Conservation (phyloP, 192 early-diverging fungal genomes). For the Funneliformis mosseae region DNA sequence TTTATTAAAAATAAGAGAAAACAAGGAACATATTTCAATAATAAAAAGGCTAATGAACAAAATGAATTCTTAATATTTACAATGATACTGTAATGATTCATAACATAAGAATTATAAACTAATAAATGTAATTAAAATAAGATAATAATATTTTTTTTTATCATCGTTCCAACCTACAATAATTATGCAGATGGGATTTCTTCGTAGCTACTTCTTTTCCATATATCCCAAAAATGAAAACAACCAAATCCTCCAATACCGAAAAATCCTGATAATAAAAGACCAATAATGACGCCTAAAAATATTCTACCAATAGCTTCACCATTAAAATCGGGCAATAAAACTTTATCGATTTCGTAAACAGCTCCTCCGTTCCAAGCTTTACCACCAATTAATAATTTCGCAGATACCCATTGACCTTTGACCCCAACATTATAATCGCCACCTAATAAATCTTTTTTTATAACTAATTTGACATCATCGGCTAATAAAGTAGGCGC, state of each 20-base stretch:
- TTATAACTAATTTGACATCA: slow-evolving; percentile 13
- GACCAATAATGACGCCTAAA: not conserved
- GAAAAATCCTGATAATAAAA: not conserved
- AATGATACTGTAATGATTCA: too few species aligned
- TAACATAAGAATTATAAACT: too few species aligned
- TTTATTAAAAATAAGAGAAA: too few species aligned
- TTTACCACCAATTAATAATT: not conserved
- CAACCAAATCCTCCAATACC: not conserved
- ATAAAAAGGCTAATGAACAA: too few species aligned
- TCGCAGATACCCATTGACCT: slow-evolving; percentile 13
- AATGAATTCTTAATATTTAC: too few species aligned
- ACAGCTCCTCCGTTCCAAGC: slow-evolving; percentile 25
- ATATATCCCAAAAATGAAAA: not conserved
- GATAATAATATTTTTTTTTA: too few species aligned
- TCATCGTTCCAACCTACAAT: too few species aligned
- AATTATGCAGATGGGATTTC: not conserved
- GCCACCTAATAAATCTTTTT: not conserved
- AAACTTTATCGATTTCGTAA: slow-evolving; percentile 29
- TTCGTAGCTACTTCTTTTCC: not conserved
- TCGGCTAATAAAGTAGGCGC: slow-evolving; percentile 13
- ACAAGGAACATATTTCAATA: too few species aligned
- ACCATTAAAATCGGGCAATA: not conserved
- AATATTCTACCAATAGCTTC: not conserved
- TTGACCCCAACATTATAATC: slow-evolving; percentile 10
- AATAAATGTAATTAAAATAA: too few species aligned